These are phyloP conservation scores for Colletotrichum destructivum DNA, from an alignment of 2,329 filamentous ascomycete genomes.

Conservation along the genomic window DNA sequence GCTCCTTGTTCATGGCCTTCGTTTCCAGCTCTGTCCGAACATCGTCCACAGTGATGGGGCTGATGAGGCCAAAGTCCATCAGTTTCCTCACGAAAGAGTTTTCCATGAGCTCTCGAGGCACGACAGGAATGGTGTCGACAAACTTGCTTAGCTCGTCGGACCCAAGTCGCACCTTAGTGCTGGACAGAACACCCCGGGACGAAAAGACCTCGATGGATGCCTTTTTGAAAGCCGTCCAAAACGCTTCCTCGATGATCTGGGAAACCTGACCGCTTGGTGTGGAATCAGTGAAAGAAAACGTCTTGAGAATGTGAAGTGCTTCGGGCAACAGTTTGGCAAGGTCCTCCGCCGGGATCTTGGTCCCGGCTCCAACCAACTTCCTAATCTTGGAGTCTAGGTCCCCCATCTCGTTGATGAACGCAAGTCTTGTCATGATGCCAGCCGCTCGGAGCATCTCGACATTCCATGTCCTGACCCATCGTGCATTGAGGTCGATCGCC, in stretches of 20 bases:
- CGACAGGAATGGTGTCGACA: conserved; percentile 88
- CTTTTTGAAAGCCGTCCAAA: conserved; percentile 92
- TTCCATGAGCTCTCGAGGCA: conserved; percentile 82
- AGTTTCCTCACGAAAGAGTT: conserved; percentile 85
- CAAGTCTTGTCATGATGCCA: conserved; percentile 90
- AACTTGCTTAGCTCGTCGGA: conserved; percentile 78
- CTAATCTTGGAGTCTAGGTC: conserved; percentile 76
- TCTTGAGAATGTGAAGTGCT: conserved; percentile 86
- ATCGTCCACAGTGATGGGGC: conserved; percentile 87
- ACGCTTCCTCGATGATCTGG: conserved; percentile 91
- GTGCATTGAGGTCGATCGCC: conserved; percentile 95
- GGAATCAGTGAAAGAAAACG: conserved; percentile 90
- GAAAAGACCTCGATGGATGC: conserved; percentile 91
- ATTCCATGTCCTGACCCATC: conserved; percentile 97
- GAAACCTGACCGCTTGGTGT: conserved; percentile 90
- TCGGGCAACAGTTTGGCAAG: conserved; percentile 80
- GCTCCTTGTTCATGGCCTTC: conserved; percentile 83
- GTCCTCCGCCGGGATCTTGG: conserved; percentile 73
- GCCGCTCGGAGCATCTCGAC: conserved; percentile 91
- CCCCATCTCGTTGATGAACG: conserved; percentile 89
- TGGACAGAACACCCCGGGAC: conserved; percentile 88
- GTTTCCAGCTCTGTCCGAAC: conserved; percentile 87
- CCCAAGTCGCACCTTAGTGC: conserved; percentile 83
- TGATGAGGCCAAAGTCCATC: conserved; percentile 88
- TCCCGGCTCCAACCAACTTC: conserved; percentile 59